Conservation (phyloP, 148 eudicot genomes). For the Cornus controversa region DNA sequence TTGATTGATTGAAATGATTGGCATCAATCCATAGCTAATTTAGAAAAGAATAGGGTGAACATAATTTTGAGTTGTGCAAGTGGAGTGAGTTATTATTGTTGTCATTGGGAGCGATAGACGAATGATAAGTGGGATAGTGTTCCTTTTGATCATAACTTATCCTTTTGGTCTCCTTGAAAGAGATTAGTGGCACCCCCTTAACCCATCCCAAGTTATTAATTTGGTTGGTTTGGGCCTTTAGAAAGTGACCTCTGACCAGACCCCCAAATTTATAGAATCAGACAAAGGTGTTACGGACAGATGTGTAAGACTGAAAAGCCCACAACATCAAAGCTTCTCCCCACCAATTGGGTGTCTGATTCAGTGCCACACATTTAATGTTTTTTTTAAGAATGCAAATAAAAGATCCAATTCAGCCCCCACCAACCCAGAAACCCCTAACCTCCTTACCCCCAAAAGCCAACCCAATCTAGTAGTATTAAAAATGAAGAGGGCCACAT, state of each 20-base stretch:
- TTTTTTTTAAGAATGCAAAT: conserved; percentile 1
- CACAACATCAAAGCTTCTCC: neutral
- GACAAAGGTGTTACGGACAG: conserved; percentile 1
- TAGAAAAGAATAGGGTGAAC: too few species aligned
- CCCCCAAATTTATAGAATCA: neutral
- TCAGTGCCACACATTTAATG: conserved; percentile 18
- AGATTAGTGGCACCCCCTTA: neutral
- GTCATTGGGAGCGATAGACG: too few species aligned
- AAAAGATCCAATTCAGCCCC: conserved; percentile 5
- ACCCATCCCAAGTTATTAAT: neutral
- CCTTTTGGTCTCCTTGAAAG: conserved; percentile 17
- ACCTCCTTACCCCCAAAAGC: neutral
- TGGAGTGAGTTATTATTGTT: too few species aligned
- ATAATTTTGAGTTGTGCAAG: too few species aligned
- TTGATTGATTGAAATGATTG: too few species aligned
- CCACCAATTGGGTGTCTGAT: conserved; percentile 27
- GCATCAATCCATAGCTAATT: too few species aligned
- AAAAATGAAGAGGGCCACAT: neutral
- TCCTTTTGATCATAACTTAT: too few species aligned
- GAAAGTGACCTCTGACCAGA: neutral
- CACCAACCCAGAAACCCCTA: neutral
- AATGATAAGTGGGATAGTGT: too few species aligned
- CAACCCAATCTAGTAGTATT: neutral
- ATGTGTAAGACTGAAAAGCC: neutral
- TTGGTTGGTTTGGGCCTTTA: neutral